A percentile compares a stretch with the other conserved stretches of the same genome.
phyloP scores from a whole-genome alignment of 441 rosid species.

The Capsella rubella region DNA sequence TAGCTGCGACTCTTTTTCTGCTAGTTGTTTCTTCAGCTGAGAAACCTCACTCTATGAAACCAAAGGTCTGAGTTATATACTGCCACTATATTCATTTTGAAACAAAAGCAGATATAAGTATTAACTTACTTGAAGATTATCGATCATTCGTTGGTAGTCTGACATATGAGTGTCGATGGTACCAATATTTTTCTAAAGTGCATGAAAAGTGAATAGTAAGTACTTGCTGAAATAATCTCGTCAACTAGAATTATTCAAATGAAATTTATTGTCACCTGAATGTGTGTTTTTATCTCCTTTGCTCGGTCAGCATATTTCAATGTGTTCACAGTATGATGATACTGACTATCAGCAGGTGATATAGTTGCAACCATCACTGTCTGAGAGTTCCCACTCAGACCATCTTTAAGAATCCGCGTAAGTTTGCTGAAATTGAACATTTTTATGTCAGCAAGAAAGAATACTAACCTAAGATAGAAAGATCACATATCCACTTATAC shows the following conservation, averaged over 20 bases:
- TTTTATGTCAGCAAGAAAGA: constrained; percentile 60
- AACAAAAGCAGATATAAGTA: constrained; percentile 16
- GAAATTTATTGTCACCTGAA: constrained; percentile 60
- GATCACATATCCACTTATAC: constrained; percentile 46
- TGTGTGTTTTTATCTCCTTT: constrained; percentile 93
- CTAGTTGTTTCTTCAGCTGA: constrained; percentile 81
- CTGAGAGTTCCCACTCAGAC: constrained; percentile 96
- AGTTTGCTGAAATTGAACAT: constrained; percentile 82
- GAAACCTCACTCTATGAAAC: constrained; percentile 77
- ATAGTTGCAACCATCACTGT: constrained; percentile 87
- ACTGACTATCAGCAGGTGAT: constrained; percentile 85
- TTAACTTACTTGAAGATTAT: constrained; percentile 83
- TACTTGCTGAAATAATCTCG: constrained; percentile 13
- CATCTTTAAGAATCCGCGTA: constrained; percentile 96
- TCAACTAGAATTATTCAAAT: constrained; percentile 14
- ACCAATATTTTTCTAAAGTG: constrained; percentile 85
- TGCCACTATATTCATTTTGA: constrained; percentile 9
- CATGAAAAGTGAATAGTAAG: constrained; percentile 31
- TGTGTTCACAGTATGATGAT: constrained; percentile 92
- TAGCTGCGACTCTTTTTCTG: constrained; percentile 82
- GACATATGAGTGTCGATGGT: constrained; percentile 84
- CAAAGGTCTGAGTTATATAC: constrained; percentile 35
- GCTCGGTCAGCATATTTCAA: constrained; percentile 96
- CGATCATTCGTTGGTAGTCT: constrained; percentile 97
- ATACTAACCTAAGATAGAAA: constrained; percentile 22